phyloP scores from a whole-genome alignment of 768 basidiomycete species.

The Gloeopeniophorella convolvens region DNA sequence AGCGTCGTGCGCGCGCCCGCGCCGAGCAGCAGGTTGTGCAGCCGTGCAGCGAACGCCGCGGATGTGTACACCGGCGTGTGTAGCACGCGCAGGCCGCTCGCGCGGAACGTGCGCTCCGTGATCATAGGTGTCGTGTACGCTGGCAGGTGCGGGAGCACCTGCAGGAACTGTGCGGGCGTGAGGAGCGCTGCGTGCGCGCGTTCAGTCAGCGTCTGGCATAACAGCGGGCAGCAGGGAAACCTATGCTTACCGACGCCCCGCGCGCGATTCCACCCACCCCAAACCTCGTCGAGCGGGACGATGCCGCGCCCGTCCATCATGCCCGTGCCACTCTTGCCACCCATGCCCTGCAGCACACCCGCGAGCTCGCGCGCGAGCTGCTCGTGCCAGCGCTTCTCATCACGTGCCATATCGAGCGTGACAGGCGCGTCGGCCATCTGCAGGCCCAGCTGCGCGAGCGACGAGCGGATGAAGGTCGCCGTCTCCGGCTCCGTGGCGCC shows the following conservation, averaged over 20 bases:
- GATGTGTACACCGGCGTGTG: slow-evolving; percentile 76
- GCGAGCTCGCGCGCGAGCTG: slow-evolving; percentile 81
- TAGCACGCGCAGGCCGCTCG: slow-evolving; percentile 71
- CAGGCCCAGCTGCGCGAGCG: slow-evolving; percentile 84
- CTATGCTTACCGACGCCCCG: slow-evolving; percentile 71
- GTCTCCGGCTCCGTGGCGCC: slow-evolving; percentile 73
- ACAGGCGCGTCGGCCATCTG: slow-evolving; percentile 73
- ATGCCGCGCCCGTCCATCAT: slow-evolving; percentile 78
- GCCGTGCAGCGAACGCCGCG: slow-evolving; percentile 59
- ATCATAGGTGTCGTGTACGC: slow-evolving; percentile 62
- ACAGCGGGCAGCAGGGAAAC: background rate
- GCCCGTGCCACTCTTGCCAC: slow-evolving; percentile 38
- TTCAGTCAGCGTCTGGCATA: background rate
- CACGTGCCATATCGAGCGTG: slow-evolving; percentile 81
- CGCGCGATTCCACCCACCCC: slow-evolving; percentile 94
- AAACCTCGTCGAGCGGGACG: slow-evolving; percentile 85
- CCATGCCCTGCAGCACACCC: slow-evolving; percentile 51
- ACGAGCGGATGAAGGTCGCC: slow-evolving; percentile 81
- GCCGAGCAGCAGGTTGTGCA: slow-evolving; percentile 43
- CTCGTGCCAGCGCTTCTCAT: slow-evolving; percentile 73
- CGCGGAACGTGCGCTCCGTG: slow-evolving; percentile 52
- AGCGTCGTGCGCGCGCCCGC: slow-evolving; percentile 43
- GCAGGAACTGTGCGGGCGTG: slow-evolving; percentile 81
- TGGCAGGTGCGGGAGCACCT: slow-evolving; percentile 63
- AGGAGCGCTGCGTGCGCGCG: slow-evolving; percentile 58